These are phyloP conservation scores for Corchorus capsularis DNA, from an alignment of 345 rosid species.

Conservation along the genomic window DNA sequence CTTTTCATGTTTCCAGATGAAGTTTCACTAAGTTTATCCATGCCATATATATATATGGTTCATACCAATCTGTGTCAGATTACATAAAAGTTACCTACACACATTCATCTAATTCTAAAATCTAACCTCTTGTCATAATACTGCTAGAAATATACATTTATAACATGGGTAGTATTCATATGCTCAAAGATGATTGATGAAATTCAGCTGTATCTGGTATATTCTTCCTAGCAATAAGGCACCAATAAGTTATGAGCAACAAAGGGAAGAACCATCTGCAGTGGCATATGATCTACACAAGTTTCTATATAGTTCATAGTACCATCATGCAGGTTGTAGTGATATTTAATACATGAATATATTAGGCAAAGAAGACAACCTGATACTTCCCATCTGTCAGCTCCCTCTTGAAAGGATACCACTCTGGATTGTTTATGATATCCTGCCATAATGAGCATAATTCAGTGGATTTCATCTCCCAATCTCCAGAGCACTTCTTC, in stretches of 20 bases:
- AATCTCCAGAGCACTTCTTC: slow-evolving; percentile 4
- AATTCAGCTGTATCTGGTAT: neutral
- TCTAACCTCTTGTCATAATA: slow-evolving; percentile 8
- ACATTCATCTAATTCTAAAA: slow-evolving; percentile 20
- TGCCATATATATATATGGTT: neutral
- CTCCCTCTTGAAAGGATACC: slow-evolving; percentile 17
- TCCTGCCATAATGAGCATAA: slow-evolving; percentile 23
- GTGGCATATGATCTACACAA: neutral
- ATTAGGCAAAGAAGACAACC: neutral
- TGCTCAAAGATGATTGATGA: neutral
- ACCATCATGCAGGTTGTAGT: neutral
- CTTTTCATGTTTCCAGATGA: too few relatives aligned
- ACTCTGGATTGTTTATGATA: neutral
- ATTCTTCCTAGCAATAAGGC: neutral
- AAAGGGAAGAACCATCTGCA: neutral
- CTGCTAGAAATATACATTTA: neutral
- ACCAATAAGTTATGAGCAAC: neutral
- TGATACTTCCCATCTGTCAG: neutral
- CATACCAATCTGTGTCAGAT: neutral
- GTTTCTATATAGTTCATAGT: neutral
- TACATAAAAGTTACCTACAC: neutral
- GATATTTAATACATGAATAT: neutral
- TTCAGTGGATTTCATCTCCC: neutral
- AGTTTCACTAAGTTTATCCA: neutral
- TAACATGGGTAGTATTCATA: neutral